Evolutionary conservation across 345 rosid genomes (phyloP), one percentile per base, ranked within the genome.

Genomic region (Pistacia integerrima): DNA sequence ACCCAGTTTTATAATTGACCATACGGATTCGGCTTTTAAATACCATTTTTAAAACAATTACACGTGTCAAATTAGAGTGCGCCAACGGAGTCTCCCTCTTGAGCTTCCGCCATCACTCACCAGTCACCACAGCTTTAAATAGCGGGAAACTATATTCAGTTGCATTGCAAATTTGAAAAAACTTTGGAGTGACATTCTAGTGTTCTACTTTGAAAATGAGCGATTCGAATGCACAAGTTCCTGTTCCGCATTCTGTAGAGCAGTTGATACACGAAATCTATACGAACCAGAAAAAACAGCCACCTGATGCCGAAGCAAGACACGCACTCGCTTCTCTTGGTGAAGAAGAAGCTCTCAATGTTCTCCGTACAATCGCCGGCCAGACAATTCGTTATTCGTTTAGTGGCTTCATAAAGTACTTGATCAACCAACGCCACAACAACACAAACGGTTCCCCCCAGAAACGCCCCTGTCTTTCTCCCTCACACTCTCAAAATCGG

Each of bases 181-280:
- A 30, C 33, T 30, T 30, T 30, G 33, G 33, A 30, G 2, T 30
- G 33, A 30, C 2, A 30, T 30, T 30, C 25, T 25, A 25, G 25
- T 25, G 25, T 25, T 25, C 33, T 30, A 30, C 33, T 30, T 30
- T 30, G 33, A 54, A 18, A 41, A 56, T 70, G 74, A 5, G 20
- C 14, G 67, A 73, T 30, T 4, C 12, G 7, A 59, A 22, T 16
- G 46, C 46, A n/a, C 52, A n/a, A 36, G 20, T 74, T 2, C 5
- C 82, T 25, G 84, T 88, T 12, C 84, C 89, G 49, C 64, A 2
- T 14, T 22, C 80, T 0, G 84, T 88, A n/a, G 91, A 90, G 78
- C 70, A 59, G 1, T 18, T 72, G n/a, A 79, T 93, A 3, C 41
- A 13, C 4, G 68, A 18, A 64, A 89, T 93, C 8, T 88, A 88